Base-by-base conservation (phyloP, 768 basidiomycete genomes). In the Boletales sp. region DNA sequence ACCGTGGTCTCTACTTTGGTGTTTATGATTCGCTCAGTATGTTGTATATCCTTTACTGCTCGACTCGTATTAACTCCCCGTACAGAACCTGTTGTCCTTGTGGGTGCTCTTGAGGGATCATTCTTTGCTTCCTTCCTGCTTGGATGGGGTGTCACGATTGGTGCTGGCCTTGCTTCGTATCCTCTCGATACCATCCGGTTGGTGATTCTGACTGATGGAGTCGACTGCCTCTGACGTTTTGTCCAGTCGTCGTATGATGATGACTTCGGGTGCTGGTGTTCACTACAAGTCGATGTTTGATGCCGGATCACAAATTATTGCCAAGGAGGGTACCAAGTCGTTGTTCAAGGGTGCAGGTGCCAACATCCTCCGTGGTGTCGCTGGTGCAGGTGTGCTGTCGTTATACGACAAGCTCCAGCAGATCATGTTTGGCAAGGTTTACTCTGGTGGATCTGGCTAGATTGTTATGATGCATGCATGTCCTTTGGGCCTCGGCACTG, bases 241-340 rank as follows among this genome's bases (percentile, higher is more conserved):
- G 12, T 68, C 58, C 62, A 94, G 95, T 87, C 94, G 96, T 87
- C 93, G 96, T 63, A 99, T 99, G 96, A 99, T 99, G 96, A 98
- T 98, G 95, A 98, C 96, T 34, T 97, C 95, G 19, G 96, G 95
- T 63, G 87, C 84, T 64, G 82, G 82, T 64, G 84, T 87, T 54
- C 94, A 97, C 86, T 98, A 98, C 87, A 95, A 94, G 82, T 91
- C 90, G 61, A 97, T 97, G 94, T 87, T 95, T 72, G 94, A 98
- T 66, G 94, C 94, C 67, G 92, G 84, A 54, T 81, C 87, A 30
- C 92, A 96, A 72, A 97, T 99, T 68, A 65, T 97, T 63, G 85
- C 84, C 68, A 95, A 95, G 81, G 96, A 99, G 78, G 96, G 96
- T 64, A 73, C 78, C 52, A 89, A 87, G 74, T 97, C 95, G 10